Base-by-base conservation (phyloP, 2,329 filamentous ascomycete species). In the Dendryphion nanum region DNA sequence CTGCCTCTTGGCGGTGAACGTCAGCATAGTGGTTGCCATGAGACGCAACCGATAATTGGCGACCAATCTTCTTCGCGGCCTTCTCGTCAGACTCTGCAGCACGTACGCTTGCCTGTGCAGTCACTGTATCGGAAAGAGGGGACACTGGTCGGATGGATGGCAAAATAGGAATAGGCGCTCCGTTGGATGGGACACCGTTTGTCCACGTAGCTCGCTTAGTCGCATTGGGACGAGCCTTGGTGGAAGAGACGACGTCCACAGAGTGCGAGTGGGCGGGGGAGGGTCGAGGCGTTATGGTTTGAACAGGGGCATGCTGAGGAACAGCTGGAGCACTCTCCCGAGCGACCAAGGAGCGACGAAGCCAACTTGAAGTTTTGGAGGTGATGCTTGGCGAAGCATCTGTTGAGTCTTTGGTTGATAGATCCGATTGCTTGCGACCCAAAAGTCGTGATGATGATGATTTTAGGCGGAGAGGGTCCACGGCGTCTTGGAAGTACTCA, bases 111-210 rank as follows among this genome's bases (percentile, higher is more conserved):
- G 86, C 90, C 67, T 95, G 89, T 18, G 90, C 93, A 39, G 83
- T 95, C 31, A 95, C 89, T 35, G 89, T 80, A 66, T 96, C 90
- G 5, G 90, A 93, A n/a, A 97, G 68, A n/a, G 93, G 93, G 24
- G 93, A 97, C 35, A 97, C 90, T 10, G 93, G 91, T 48, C 86
- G 82, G 55, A 97, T 95, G 1, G 90, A 95, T 10, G 93, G 93
- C 33, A 98, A 74, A 46, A 98, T 98, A 6, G 89, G 89, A 79
- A 98, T 98, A 4, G 93, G 93, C 33, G 89, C 89, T 45, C 80
- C 84, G 47, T 85, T 89, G 7, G 82, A 82, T 14, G 79, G 75
- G 8, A 73, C 70, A 33, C 89, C 89, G 61, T 91, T 93, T 30
- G 86, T 85, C 93, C 93, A 98, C 18, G 93, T 97, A 35, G 89